Percentiles rank a stretch among this genome's conserved stretches.
These are phyloP conservation scores for Solanum megistacrolobum DNA, from an alignment of 257 asterid species.

Conservation along the genomic window DNA sequence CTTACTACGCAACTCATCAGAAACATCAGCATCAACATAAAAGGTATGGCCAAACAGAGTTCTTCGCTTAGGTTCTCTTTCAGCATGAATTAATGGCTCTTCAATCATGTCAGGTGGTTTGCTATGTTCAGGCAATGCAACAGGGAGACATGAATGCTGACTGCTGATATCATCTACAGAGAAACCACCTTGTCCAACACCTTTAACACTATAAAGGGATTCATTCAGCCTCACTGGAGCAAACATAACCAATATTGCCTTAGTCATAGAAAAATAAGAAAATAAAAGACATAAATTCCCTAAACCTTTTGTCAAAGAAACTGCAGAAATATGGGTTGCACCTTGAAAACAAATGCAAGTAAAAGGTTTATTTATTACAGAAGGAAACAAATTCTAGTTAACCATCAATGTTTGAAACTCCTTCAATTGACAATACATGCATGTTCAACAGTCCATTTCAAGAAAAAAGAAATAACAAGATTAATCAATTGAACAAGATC, in stretches of 20 bases:
- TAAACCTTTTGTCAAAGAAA: background rate
- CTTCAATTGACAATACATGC: background rate
- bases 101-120: constrained; percentile 20
- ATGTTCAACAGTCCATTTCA: background rate
- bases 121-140: constrained; percentile 28
- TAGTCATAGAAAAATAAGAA: background rate
- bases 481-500: background rate
- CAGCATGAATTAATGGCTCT: constrained; percentile 28
- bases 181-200: constrained; percentile 34
- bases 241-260: background rate
- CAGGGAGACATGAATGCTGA: constrained; percentile 58
- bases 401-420: background rate
- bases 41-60: constrained; percentile 50
- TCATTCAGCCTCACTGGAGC: constrained; percentile 76
- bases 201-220: constrained; percentile 48
- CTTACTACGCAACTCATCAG: constrained; percentile 65
- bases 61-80: constrained; percentile 40
- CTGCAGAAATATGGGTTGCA: background rate
- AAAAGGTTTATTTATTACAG: background rate
- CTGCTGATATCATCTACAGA: constrained; percentile 34
- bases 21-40: constrained; percentile 59
- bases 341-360: background rate
- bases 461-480: background rate
- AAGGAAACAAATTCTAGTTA: background rate
- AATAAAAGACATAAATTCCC: background rate